Evolutionary conservation across 192 early-diverging fungal genomes (phyloP), one percentile per base, ranked within the genome.

Genomic region (Paraglomus brasilianum): DNA sequence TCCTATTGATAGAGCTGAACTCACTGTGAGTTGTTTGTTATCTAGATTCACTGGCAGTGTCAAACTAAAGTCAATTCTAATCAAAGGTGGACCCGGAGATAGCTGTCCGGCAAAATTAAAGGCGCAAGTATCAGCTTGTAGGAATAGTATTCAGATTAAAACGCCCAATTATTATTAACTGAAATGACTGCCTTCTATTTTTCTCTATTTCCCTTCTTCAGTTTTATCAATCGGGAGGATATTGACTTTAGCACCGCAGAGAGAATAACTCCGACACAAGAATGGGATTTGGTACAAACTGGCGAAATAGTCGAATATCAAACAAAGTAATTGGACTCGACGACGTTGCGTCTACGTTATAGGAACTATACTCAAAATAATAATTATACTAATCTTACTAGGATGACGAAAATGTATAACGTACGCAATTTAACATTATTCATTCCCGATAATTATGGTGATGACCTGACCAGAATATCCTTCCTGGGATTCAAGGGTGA

Each of bases 401-500:
- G 88, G 24, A 77, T 88, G 8, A 77, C 92, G 15, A 92, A 92
- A 72, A 95, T 96, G 63, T 76, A 81, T 40, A 88, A 83, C 70
- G 86, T 96, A 19, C 80, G 91, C 30, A 87, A 86, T 49, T 74
- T 98, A 56, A 88, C 90, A 1, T 69, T 98, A 66, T 95, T 83
- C 72, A 89, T 98, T 72, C 88, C 90, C 4, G 77, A 75, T 5
- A 93, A 92, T 70, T 93, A 88, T 77, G 90, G 88, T 13, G 91
- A 71, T 41, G 91, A 92, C n/a, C 81, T 80, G 3, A 92, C 92
- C 19, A 79, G 75, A 45, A 83, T 98, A 42, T 78, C 74, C 15
- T 98, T 88, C 69, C 79, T 98, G 77, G 93, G 92, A 10, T 86
- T 98, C 71, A 92, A 94, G 63, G 97, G 97, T 44, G 96, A 96